Conservation (phyloP, 257 asterid species). For the Forsythia viridissima region DNA sequence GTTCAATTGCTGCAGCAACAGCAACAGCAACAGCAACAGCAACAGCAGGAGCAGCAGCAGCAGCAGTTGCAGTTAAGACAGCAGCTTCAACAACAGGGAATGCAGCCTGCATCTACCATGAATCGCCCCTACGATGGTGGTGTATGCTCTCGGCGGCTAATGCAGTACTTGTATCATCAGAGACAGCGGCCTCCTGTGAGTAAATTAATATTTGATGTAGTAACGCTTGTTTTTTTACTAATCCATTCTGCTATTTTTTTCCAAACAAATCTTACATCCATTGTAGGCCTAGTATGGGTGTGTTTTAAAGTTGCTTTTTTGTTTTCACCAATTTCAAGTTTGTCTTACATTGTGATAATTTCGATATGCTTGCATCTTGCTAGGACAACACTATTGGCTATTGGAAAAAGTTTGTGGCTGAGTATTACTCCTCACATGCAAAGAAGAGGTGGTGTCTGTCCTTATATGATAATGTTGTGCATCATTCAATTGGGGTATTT, state of each 20-base stretch:
- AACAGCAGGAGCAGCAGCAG: constrained; percentile 61
- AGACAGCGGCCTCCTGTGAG: constrained; percentile 91
- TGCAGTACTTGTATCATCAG: constrained; percentile 95
- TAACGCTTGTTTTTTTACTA: neutral
- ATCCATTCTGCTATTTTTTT: neutral
- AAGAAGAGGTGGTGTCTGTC: constrained; percentile 99
- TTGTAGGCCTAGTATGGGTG: neutral
- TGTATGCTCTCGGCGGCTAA: constrained; percentile 88
- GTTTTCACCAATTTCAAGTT: constrained; percentile 5
- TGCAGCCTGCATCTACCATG: constrained; percentile 60
- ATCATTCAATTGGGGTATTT: constrained; percentile 92
- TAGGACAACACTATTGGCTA: constrained; percentile 90
- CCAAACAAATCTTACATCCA: neutral
- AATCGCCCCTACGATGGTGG: constrained; percentile 84
- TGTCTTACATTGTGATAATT: neutral
- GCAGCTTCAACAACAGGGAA: constrained; percentile 67
- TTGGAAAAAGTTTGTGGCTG: constrained; percentile 96
- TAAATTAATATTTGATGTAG: constrained; percentile 16
- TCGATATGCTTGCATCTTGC: constrained; percentile 18
- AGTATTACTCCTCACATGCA: constrained; percentile 91
- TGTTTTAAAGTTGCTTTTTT: neutral
- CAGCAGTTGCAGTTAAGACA: constrained; percentile 72
- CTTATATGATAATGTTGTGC: constrained; percentile 81
- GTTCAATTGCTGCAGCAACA: constrained; percentile 68
- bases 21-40: constrained; percentile 26